A percentile compares a stretch with the other conserved stretches of the same genome.
phyloP scores from a whole-genome alignment of 202 grass and related monocot species.

The Zizania palustris region DNA sequence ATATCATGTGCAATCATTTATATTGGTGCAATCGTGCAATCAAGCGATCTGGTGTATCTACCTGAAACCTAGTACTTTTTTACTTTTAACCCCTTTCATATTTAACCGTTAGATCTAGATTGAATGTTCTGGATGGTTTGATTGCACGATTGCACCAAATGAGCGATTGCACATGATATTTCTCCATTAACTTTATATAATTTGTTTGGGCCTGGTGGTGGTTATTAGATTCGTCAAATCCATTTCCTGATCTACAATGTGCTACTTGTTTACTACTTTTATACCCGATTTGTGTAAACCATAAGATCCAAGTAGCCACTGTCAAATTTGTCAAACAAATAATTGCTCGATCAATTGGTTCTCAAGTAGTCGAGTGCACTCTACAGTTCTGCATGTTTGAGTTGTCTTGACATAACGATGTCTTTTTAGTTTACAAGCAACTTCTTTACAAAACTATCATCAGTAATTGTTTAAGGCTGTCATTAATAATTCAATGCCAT shows the following conservation, averaged over 20 bases:
- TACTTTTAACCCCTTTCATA: no score
- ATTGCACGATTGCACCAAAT: no score
- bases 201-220: neutral
- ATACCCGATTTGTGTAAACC: neutral
- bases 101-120: no score
- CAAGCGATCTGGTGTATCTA: no score
- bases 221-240: neutral
- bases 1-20: no score
- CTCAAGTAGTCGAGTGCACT: neutral
- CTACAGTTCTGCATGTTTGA: neutral
- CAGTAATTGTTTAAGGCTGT: no score
- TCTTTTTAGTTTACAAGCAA: neutral
- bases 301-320: neutral
- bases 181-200: neutral
- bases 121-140: no score
- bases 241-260: slow-evolving; percentile 14
- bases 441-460: neutral
- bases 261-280: neutral
- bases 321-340: neutral
- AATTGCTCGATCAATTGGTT: neutral
- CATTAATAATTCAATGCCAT: neutral
- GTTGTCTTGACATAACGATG: neutral
- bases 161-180: no score
- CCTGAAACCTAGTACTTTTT: no score
- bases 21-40: no score